Percentiles rank a stretch among this genome's conserved stretches.
Evolutionary conservation across 2,329 filamentous ascomycete species (phyloP).

Genomic region (Alternaria sp.): DNA sequence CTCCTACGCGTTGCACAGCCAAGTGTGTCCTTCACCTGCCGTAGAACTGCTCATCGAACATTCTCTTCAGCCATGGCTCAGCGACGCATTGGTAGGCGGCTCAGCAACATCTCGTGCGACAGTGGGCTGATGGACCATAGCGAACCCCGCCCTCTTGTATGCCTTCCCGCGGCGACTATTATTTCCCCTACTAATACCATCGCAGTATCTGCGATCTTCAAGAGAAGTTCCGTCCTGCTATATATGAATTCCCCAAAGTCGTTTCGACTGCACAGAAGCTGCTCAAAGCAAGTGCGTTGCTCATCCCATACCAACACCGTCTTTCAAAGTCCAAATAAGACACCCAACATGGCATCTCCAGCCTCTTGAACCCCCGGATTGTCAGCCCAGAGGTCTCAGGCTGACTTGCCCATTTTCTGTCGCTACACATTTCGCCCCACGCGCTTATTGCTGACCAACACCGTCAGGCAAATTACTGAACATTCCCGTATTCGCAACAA

Average conservation of each 20-base stretch:
- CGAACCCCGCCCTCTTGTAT: conserved; percentile 55
- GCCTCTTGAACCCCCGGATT: not conserved
- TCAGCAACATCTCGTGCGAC: conserved; percentile 19
- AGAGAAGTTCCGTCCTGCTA: conserved; percentile 86
- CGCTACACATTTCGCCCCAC: not conserved
- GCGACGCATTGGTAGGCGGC: conserved; percentile 42
- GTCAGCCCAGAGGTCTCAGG: not conserved
- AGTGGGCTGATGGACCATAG: conserved; percentile 38
- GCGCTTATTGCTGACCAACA: conserved; percentile 17
- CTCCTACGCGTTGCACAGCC: conserved; percentile 23
- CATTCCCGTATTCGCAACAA: conserved; percentile 86
- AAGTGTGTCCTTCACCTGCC: not conserved
- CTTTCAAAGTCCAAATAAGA: not conserved
- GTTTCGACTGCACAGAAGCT: conserved; percentile 63
- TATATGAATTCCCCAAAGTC: conserved; percentile 85
- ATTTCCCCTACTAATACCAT: conserved; percentile 29
- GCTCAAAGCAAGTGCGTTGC: conserved; percentile 56
- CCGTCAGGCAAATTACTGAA: conserved; percentile 64
- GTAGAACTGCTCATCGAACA: conserved; percentile 6
- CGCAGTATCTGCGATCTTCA: conserved; percentile 90
- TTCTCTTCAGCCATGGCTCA: conserved; percentile 39
- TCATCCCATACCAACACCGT: not conserved
- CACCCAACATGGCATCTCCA: conserved; percentile 1
- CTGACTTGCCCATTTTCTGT: conserved; percentile 6
- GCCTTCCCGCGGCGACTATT: conserved; percentile 13